These are phyloP conservation scores for Zymoseptoria passerinii DNA, from an alignment of 2,329 filamentous ascomycete genomes.

Conservation along the genomic window DNA sequence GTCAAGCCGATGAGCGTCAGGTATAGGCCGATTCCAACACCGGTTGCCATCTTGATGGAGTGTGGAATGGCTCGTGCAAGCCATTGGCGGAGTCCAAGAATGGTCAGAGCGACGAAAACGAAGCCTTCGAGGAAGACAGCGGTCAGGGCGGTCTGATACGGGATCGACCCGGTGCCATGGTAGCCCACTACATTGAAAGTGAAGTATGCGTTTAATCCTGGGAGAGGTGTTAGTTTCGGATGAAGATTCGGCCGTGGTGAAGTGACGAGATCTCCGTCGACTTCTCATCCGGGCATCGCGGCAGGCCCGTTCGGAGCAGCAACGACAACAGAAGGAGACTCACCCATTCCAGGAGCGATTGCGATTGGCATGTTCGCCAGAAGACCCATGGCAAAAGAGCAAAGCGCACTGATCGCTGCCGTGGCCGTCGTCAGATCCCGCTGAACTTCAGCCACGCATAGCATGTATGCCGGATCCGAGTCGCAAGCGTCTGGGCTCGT, in stretches of 20 bases:
- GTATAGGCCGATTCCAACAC: slow-evolving; percentile 78
- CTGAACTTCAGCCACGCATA: slow-evolving; percentile 57
- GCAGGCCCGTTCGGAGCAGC: too few relatives aligned
- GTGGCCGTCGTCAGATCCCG: slow-evolving; percentile 78
- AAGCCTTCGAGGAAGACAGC: slow-evolving; percentile 85
- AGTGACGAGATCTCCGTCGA: not conserved
- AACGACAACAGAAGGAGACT: not conserved
- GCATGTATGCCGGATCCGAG: slow-evolving; percentile 50
- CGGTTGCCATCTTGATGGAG: slow-evolving; percentile 79
- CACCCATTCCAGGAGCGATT: slow-evolving; percentile 62
- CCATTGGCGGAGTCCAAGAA: slow-evolving; percentile 80
- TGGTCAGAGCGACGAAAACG: slow-evolving; percentile 70
- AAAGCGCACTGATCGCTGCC: slow-evolving; percentile 69
- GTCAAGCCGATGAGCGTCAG: slow-evolving; percentile 67
- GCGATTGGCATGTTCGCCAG: slow-evolving; percentile 74
- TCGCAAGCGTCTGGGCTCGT: slow-evolving; percentile 43
- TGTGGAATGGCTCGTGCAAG: slow-evolving; percentile 73
- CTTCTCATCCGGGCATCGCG: not conserved
- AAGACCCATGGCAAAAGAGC: slow-evolving; percentile 75
- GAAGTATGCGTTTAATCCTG: slow-evolving; percentile 73
- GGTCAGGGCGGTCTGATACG: slow-evolving; percentile 68
- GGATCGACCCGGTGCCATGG: slow-evolving; percentile 64
- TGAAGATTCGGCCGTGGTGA: too few relatives aligned
- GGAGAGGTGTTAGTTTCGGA: not conserved
- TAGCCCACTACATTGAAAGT: slow-evolving; percentile 71